phyloP scores from a whole-genome alignment of 2,329 filamentous ascomycete species.

The Ilyonectria mors-panacis region DNA sequence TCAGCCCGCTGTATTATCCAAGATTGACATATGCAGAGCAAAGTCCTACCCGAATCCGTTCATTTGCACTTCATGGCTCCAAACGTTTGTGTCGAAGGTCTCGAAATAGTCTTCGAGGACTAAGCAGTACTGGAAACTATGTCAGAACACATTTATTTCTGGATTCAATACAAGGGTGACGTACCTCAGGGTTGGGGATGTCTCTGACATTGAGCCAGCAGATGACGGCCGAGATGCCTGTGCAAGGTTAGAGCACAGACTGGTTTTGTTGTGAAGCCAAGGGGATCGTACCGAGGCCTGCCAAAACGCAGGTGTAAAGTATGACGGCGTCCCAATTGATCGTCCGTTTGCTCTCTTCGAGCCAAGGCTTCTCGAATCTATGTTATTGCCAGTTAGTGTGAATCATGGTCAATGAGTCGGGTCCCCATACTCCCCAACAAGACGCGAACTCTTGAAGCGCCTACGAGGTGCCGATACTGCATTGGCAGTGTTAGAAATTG shows the following conservation, averaged over 20 bases:
- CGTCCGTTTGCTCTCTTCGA: conserved; percentile 37
- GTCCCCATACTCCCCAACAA: conserved; percentile 32
- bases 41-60: conserved; percentile 56
- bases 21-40: accelerated
- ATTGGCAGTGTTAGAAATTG: accelerated
- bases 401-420: neutral
- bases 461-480: conserved; percentile 47
- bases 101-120: conserved; percentile 44
- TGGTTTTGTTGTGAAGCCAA: neutral
- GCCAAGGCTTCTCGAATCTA: conserved; percentile 46
- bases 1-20: neutral
- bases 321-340: conserved; percentile 48
- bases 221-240: conserved; percentile 40
- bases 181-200: conserved; percentile 40
- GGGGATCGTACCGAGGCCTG: conserved; percentile 38
- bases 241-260: accelerated
- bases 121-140: conserved; percentile 38
- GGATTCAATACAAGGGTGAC: neutral
- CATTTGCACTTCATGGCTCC: conserved; percentile 62
- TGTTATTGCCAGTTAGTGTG: neutral
- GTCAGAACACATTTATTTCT: conserved; percentile 1
- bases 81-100: conserved; percentile 53
- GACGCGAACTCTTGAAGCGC: conserved; percentile 46
- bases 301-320: conserved; percentile 41
- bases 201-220: conserved; percentile 37